These are phyloP conservation scores for Meyerozyma smithsonii DNA, from an alignment of 1,139 yeast species.

Conservation along the genomic window DNA sequence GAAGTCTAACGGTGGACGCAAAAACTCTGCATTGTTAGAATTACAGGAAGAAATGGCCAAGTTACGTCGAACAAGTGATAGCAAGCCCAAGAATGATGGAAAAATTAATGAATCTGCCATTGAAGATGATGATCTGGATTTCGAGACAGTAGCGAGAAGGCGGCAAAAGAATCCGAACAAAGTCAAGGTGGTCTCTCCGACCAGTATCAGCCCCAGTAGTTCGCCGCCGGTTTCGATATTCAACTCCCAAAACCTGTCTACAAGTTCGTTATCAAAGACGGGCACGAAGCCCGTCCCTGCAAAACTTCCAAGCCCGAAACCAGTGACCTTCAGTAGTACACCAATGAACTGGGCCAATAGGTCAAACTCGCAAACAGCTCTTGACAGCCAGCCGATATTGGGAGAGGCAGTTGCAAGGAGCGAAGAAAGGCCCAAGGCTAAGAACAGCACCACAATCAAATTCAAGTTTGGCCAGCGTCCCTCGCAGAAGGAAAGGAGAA, in stretches of 20 bases:
- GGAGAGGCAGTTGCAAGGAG: not conserved
- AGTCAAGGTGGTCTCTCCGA: constrained; percentile 2
- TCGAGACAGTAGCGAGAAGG: constrained; percentile 26
- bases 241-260: constrained; percentile 5
- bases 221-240: constrained; percentile 8
- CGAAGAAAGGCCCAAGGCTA: not conserved
- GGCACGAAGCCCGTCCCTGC: not conserved
- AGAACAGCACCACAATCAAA: constrained; percentile 12
- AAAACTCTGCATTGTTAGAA: constrained; percentile 8
- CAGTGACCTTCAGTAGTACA: not conserved
- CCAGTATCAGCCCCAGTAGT: constrained; percentile 5
- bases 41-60: not conserved
- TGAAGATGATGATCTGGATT: constrained; percentile 26
- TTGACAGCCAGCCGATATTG: not conserved
- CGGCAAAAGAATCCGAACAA: constrained; percentile 17
- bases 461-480: constrained; percentile 24
- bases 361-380: constrained; percentile 3
- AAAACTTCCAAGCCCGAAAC: not conserved
- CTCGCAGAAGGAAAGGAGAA: constrained; percentile 41
- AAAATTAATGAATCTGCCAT: constrained; percentile 20
- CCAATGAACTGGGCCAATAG: constrained; percentile 10
- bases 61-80: not conserved
- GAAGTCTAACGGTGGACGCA: constrained; percentile 6
- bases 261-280: not conserved
- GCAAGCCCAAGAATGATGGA: constrained; percentile 16